Base-by-base conservation (phyloP, 345 rosid genomes). In the Bruguiera gymnorhiza region DNA sequence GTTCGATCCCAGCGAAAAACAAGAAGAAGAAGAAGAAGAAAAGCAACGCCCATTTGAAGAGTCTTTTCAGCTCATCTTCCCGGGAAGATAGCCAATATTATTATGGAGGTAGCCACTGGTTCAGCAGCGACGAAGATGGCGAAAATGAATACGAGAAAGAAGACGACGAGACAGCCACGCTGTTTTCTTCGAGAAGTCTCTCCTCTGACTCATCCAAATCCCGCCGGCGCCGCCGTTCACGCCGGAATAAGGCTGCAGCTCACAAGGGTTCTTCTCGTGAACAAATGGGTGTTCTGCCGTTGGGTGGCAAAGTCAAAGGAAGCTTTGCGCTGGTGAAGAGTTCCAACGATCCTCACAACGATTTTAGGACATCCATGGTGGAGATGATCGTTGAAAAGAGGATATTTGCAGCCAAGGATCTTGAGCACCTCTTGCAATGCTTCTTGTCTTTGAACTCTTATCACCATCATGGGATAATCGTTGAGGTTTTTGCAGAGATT, bases 311-410 rank as follows among this genome's bases (percentile, higher is more conserved):
- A 67, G 87, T 89, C 48, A 82, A 83, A 55, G 96, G 81, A 52
- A 91, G 97, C 82, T 85, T 86, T 30, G 98, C 96, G 1, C 91
- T 93, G 66, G 97, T 88, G 83, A 73, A 73, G 67, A 67, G 72
- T n/a, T 73, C 77, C 5, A 73, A 63, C 23, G 90, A 89, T 54
- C 92, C 96, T 1, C 83, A 73, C 52, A 87, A 78, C 79, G 92
- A 87, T 60, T 89, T 89, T 29, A 81, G 84, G 53, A 84, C 77
- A 62, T 89, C 96, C 65, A 89, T 87, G 93, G 69, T 86, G 82
- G 93, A 89, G 77, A 89, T 89, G 96, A 85, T 89, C 6, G 57
- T 86, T 6, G 93, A 90, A 81, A 90, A 88, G 63, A 77, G 85
- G 70, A 85, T 90, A 79, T 83, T 77, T 31, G 77, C 83, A 62